phyloP scores from a whole-genome alignment of 148 eudicot species.

The Cornus kousa region DNA sequence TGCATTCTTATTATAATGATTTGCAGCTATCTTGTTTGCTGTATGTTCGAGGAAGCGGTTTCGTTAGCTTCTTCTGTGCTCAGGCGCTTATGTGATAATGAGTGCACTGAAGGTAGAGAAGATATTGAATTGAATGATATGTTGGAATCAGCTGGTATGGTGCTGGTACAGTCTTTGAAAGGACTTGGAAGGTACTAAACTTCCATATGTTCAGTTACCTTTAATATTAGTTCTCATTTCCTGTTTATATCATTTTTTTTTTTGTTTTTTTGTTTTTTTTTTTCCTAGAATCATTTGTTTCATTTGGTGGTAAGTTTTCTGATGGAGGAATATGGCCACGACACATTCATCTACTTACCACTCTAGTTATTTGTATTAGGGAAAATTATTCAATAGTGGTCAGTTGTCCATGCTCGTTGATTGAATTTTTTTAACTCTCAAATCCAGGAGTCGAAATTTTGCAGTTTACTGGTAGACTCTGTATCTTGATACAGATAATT shows the following conservation, averaged over 20 bases:
- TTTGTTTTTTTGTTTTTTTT: no score
- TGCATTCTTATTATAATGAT: neutral
- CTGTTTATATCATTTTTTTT: neutral
- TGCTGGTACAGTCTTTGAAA: conserved; percentile 69
- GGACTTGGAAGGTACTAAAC: conserved; percentile 47
- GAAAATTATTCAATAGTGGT: neutral
- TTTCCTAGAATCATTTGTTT: neutral
- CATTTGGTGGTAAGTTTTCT: neutral
- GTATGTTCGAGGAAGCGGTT: conserved; percentile 71
- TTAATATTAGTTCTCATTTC: neutral
- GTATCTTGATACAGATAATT: no score
- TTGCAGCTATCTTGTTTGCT: conserved; percentile 72
- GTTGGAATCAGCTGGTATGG: conserved; percentile 83
- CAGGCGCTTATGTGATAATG: conserved; percentile 30
- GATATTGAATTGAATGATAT: conserved; percentile 43
- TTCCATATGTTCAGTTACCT: conserved; percentile 1
- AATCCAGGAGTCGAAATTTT: no score
- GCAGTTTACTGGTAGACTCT: no score
- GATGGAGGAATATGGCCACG: no score
- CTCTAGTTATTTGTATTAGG: neutral
- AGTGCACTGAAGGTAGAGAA: conserved; percentile 12
- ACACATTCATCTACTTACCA: neutral
- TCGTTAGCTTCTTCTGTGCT: conserved; percentile 54
- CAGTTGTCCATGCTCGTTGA: neutral
- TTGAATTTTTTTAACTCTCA: neutral